Conservation (phyloP, 768 basidiomycete species). For the Hericium rajendrae region DNA sequence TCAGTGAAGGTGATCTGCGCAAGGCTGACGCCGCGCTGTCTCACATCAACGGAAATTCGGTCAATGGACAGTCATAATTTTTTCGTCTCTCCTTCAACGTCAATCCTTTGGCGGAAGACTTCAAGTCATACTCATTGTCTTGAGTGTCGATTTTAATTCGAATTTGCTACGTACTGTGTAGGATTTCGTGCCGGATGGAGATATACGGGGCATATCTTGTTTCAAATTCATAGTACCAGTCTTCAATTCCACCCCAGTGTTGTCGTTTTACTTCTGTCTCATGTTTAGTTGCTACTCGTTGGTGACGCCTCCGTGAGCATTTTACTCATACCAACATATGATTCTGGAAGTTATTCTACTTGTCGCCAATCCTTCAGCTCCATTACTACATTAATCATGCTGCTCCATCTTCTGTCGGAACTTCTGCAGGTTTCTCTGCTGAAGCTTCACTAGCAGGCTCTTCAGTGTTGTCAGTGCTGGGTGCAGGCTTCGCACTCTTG, state of each 20-base stretch:
- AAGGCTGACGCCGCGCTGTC: constrained; percentile 84
- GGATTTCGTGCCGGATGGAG: no score
- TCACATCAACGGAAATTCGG: constrained; percentile 31
- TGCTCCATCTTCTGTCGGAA: neutral
- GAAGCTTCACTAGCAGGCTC: neutral
- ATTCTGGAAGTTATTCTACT: no score
- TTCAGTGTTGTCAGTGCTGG: neutral
- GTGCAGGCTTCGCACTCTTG: constrained; percentile 35
- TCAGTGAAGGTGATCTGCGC: constrained; percentile 81
- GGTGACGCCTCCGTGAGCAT: no score
- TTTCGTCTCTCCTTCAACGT: neutral
- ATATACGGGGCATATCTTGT: no score
- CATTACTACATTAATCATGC: neutral
- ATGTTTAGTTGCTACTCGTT: no score
- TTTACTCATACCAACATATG: no score
- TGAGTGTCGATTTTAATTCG: neutral
- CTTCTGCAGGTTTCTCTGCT: neutral
- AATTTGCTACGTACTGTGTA: neutral
- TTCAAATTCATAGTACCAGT: no score
- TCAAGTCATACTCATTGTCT: neutral
- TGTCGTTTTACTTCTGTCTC: no score
- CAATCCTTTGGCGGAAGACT: neutral
- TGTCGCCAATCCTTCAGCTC: no score
- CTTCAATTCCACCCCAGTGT: no score
- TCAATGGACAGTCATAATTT: neutral